Percentiles rank a stretch among this genome's conserved stretches.
Conservation (phyloP, 441 rosid genomes). For the Eruca vesicaria region DNA sequence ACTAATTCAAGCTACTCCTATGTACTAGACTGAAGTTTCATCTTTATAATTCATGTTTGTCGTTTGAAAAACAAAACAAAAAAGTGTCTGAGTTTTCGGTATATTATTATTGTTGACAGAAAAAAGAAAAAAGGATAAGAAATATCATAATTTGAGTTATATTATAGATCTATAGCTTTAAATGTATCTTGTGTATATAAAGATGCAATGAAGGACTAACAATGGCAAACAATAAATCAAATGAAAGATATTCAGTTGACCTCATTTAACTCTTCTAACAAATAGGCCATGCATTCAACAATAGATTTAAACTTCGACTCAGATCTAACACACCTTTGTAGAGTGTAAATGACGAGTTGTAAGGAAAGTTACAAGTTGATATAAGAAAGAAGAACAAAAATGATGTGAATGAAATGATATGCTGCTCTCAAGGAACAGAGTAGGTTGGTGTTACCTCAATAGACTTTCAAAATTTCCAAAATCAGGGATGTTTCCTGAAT, state of each 20-base stretch:
- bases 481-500: constrained; percentile 10
- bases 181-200: too few relatives aligned
- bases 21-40: too few relatives aligned
- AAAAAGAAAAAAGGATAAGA: too few relatives aligned
- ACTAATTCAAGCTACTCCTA: too few relatives aligned
- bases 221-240: not conserved
- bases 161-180: too few relatives aligned
- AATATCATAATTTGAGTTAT: too few relatives aligned
- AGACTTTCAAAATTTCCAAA: not conserved
- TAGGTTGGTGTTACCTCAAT: not conserved
- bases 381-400: not conserved
- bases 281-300: not conserved
- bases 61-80: too few relatives aligned
- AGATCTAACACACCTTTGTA: not conserved
- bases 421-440: not conserved
- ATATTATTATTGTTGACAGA: too few relatives aligned
- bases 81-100: too few relatives aligned
- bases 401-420: not conserved
- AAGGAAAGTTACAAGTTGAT: not conserved
- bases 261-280: not conserved
- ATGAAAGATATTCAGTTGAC: not conserved
- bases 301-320: not conserved
- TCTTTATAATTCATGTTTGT: too few relatives aligned
- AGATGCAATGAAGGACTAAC: too few relatives aligned
- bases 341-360: not conserved